Conservation (phyloP, 441 rosid genomes). For the Pelargonium myrrhifolium region DNA sequence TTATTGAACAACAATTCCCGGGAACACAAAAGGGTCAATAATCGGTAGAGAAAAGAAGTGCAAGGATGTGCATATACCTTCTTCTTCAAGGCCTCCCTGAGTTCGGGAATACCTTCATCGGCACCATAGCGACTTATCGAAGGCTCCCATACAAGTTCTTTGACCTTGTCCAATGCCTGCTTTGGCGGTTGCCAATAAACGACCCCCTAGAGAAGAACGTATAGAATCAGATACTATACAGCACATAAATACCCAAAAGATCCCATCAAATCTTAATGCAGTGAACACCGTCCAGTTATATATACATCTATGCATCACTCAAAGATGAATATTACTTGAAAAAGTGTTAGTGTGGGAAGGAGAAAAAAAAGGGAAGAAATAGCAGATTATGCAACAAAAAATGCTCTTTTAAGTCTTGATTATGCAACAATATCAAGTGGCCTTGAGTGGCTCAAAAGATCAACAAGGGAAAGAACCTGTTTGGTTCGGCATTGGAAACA, state of each 20-base stretch:
- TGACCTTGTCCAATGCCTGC: constrained; percentile 67
- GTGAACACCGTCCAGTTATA: no score
- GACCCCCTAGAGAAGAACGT: constrained; percentile 54
- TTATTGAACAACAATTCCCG: no score
- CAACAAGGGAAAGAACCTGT: neutral
- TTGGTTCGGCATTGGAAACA: neutral
- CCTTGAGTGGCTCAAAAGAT: neutral
- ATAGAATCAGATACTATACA: constrained; percentile 13
- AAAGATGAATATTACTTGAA: no score
- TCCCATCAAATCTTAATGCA: no score
- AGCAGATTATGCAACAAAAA: neutral
- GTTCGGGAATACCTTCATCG: constrained; percentile 83
- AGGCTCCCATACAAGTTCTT: constrained; percentile 79
- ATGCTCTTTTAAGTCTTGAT: no score
- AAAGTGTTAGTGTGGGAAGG: no score
- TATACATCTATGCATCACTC: no score
- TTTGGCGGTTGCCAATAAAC: constrained; percentile 95
- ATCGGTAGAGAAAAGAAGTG: constrained; percentile 4
- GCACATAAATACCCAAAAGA: neutral
- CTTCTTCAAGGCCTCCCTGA: constrained; percentile 52
- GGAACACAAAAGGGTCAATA: constrained; percentile 13
- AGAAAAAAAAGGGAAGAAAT: neutral
- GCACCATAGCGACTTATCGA: constrained; percentile 73
- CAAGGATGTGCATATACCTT: constrained; percentile 48
- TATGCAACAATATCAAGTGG: neutral